Evolutionary conservation across 352 stramenopile species (phyloP), one percentile per base, ranked within the genome.

Genomic region (Globisporangium acanthophoron): DNA sequence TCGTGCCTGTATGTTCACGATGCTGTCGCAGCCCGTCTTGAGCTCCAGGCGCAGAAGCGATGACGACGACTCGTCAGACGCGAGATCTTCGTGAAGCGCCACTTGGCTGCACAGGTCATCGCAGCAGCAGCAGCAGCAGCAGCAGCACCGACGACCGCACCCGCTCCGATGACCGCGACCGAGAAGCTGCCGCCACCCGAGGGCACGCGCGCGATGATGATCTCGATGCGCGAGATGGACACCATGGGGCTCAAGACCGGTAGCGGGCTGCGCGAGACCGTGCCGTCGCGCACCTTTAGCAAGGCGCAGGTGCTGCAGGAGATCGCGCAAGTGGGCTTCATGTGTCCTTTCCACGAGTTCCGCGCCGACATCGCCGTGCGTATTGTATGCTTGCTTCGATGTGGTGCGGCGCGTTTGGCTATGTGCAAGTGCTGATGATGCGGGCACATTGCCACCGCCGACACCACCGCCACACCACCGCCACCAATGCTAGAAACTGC

Each of bases 191-290:
- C 70, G 8, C 67, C 80, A 44, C 83, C 80, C 16, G 76, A 87
- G 52, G 80, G 83, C 67, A 87, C 79, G 37, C 74, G 78, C 33
- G 75, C 83, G 24, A 80, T 93, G 75, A 89, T 93, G 80, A 89
- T 93, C 56, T 90, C 80, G 2, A 91, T 91, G 83, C 75, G 81
- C 8, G 81, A 93, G 67, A 93, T 93, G 83, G 83, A 93, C 59
- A 85, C 75, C 51, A 69, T 89, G 41, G 78, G 65, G 3, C 70
- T 93, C 59, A 93, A 93, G 67, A 93, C 78, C 4, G 83, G 83
- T 54, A 88, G 74, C 54, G 83, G 83, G 0, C 54, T 93, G 24
- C 82, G 82, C 12, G 80, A 93, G 62, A 91, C 83, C 20, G 76
- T 92, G 11, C 65, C 73, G 33, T 90, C 71, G 64, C 87, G 86